Conservation (phyloP, 225 moss, liverwort and hornwort genomes). For the Pseudoscleropodium purum region DNA sequence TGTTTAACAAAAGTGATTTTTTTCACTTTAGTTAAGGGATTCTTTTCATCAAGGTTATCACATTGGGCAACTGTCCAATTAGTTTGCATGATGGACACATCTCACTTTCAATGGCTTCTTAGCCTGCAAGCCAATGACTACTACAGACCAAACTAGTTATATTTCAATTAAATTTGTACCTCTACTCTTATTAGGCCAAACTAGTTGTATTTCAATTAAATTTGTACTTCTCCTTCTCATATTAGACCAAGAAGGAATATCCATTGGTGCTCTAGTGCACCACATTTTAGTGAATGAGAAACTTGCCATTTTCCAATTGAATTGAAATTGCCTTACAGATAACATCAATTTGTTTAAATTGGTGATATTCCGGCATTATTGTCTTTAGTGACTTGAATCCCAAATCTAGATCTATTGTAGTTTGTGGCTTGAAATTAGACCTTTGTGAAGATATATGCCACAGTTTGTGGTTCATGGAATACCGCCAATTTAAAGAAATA, state of each 20-base stretch:
- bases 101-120: too few relatives aligned
- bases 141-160: too few relatives aligned
- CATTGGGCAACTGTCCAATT: too few relatives aligned
- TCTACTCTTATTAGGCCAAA: too few relatives aligned
- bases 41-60: too few relatives aligned
- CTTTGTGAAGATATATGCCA: too few relatives aligned
- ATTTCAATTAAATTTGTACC: too few relatives aligned
- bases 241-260: background rate
- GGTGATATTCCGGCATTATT: background rate
- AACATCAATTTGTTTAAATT: background rate
- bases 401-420: background rate
- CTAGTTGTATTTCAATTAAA: background rate
- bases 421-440: background rate
- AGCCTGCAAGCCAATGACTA: too few relatives aligned
- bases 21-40: too few relatives aligned
- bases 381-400: background rate
- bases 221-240: background rate
- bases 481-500: background rate
- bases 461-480: background rate
- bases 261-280: background rate
- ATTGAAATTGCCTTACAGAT: background rate
- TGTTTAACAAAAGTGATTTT: too few relatives aligned
- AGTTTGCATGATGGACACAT: too few relatives aligned
- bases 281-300: background rate
- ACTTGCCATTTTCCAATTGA: background rate